A percentile compares a stretch with the other conserved stretches of the same genome.
Conservation (phyloP, 2,329 filamentous ascomycete genomes). For the Zymoseptoria passerinii region DNA sequence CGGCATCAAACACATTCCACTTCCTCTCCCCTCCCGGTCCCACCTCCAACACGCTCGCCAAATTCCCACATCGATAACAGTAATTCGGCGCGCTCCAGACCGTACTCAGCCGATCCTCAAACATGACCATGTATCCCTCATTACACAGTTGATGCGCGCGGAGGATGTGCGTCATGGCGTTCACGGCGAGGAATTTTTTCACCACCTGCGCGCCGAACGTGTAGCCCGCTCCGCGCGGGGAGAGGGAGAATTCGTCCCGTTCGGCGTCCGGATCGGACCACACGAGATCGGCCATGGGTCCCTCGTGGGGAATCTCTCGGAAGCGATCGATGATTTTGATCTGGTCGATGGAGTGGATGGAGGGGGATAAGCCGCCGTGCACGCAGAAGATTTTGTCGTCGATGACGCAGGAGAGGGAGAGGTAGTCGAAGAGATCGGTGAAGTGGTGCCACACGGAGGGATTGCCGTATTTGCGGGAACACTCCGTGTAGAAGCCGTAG, state of each 20-base stretch:
- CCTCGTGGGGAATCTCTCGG: constrained; percentile 95
- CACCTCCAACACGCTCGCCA: constrained; percentile 94
- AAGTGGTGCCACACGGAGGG: constrained; percentile 99
- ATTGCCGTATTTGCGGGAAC: constrained; percentile 94
- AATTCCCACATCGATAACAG: constrained; percentile 71
- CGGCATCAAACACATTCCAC: constrained; percentile 97
- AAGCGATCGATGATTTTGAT: constrained; percentile 99
- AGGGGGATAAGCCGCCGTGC: constrained; percentile 64
- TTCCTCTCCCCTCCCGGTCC: constrained; percentile 86
- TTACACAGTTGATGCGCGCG: constrained; percentile 98
- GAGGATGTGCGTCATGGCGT: constrained; percentile 94
- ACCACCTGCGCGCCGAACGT: constrained; percentile 97
- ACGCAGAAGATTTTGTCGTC: constrained; percentile 99
- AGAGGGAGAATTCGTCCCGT: constrained; percentile 90
- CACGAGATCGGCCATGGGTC: constrained; percentile 97
- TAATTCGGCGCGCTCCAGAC: constrained; percentile 93
- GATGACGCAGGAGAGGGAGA: constrained; percentile 93
- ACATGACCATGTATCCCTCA: constrained; percentile 94
- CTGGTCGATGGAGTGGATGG: constrained; percentile 96
- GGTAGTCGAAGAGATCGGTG: constrained; percentile 99
- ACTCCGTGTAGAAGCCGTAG: constrained; percentile 98
- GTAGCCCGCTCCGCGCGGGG: constrained; percentile 87
- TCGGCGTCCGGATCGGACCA: constrained; percentile 99
- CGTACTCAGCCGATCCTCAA: constrained; percentile 87
- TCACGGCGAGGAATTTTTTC: constrained; percentile 95